These are phyloP conservation scores for Fusarium sterilihyphosum DNA, from an alignment of 2,329 filamentous ascomycete genomes.

Conservation along the genomic window DNA sequence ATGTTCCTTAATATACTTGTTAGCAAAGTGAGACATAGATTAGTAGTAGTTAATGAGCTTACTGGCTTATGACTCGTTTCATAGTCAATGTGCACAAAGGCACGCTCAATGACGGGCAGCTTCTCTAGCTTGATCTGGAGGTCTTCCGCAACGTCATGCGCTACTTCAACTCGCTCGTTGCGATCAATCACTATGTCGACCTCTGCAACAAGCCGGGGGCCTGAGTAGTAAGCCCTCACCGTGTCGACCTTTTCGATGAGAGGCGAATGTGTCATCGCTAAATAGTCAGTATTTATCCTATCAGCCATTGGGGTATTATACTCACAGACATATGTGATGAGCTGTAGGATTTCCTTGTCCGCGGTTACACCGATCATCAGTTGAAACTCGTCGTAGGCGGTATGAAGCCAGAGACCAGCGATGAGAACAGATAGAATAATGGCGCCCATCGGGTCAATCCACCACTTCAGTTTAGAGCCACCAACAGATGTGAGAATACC, in stretches of 20 bases:
- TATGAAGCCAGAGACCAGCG: conserved; percentile 81
- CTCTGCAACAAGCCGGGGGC: conserved; percentile 89
- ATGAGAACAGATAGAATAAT: conserved; percentile 84
- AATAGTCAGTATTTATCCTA: neutral
- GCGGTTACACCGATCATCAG: conserved; percentile 90
- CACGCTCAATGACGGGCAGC: conserved; percentile 88
- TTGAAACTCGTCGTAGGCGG: conserved; percentile 89
- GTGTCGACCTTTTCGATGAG: conserved; percentile 71
- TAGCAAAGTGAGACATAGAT: neutral
- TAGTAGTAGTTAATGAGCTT: neutral
- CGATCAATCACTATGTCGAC: conserved; percentile 96
- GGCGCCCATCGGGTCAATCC: conserved; percentile 93
- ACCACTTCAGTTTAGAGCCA: conserved; percentile 89
- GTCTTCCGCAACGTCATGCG: conserved; percentile 93
- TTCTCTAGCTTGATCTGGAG: conserved; percentile 94
- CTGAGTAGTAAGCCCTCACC: conserved; percentile 91
- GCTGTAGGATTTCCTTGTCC: conserved; percentile 84
- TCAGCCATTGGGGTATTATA: neutral
- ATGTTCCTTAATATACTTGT: neutral
- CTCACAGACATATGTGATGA: conserved; percentile 90
- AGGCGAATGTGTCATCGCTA: neutral
- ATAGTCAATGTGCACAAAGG: conserved; percentile 98
- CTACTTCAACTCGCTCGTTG: conserved; percentile 74
- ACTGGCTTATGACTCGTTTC: conserved; percentile 95
- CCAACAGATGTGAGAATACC: conserved; percentile 90